Evolutionary conservation across 257 asterid species (phyloP), one percentile per base, ranked within the genome.

Genomic region (Pogostemon cablin): DNA sequence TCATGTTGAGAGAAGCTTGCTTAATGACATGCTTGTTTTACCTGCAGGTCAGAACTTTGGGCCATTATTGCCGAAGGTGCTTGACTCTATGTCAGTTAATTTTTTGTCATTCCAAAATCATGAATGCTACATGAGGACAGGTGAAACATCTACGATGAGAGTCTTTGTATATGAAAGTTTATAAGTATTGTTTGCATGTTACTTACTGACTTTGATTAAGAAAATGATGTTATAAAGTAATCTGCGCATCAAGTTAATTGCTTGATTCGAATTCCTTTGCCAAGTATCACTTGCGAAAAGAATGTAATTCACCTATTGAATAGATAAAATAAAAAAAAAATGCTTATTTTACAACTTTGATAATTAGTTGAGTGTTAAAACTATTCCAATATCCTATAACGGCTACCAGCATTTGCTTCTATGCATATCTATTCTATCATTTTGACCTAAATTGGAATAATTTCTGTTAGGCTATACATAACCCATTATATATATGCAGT

Each of bases 91-190:
- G 75, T 80, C 93, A 59, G 75, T 90, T 59, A 89, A 85, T 79
- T 92, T 87, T 76, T 65, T 78, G 11, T 77, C 87, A 64, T 87
- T 84, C 79, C 93, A 82, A 71, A 86, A 80, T 77, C 98, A 89
- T 60, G 98, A 89, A 58, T 92, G 93, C 92, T 92, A 89, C 88
- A 82, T 92, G 62, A 87, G 85, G 85, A 83, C 98, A 87, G 98
- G 98, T 92, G 75, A 83, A 82, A 49, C 62, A 49, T 73, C 75
- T 78, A 65, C 6, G 12, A 35, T 49, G 58, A 49, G 49, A 66
- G 44, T 55, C 54, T 76, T 68, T 58, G 48, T 69, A 68, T 75
- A 68, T 53, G 64, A 50, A 75, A 78, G 49, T 68, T 44, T 39
- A 42, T 68, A 11, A 50, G 66, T 71, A 41, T 62, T 15, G 61